These are phyloP conservation scores for Amanita brunnescens DNA, from an alignment of 768 basidiomycete genomes.

Conservation along the genomic window DNA sequence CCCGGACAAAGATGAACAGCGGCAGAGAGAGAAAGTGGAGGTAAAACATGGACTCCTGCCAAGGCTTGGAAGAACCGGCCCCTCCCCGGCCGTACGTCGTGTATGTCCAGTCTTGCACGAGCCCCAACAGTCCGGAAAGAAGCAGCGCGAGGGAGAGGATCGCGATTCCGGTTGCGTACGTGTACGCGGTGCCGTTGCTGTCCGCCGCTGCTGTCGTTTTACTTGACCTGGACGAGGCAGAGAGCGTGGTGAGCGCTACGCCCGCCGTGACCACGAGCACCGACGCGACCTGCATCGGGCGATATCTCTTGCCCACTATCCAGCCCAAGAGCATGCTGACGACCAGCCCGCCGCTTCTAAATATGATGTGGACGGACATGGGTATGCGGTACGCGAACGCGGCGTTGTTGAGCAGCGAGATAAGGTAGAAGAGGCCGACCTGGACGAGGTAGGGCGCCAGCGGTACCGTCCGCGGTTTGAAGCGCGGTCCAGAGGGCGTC, in stretches of 20 bases:
- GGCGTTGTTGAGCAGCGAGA: constrained; percentile 84
- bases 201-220: no score
- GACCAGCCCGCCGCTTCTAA: constrained; percentile 81
- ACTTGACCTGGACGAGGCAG: constrained; percentile 43
- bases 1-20: constrained; percentile 59
- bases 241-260: constrained; percentile 73
- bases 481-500: constrained; percentile 41
- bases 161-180: constrained; percentile 63
- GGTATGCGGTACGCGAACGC: constrained; percentile 84
- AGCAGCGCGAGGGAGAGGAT: constrained; percentile 73
- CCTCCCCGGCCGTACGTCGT: constrained; percentile 23
- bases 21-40: constrained; percentile 75
- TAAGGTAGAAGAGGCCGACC: constrained; percentile 69
- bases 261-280: constrained; percentile 78
- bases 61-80: constrained; percentile 28
- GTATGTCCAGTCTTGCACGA: constrained; percentile 80
- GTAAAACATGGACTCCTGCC: constrained; percentile 94
- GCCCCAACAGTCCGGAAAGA: constrained; percentile 72
- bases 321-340: constrained; percentile 79
- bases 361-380: constrained; percentile 91
- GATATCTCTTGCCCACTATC: constrained; percentile 64
- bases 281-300: constrained; percentile 52
- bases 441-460: constrained; percentile 67
- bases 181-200: constrained; percentile 16
- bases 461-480: constrained; percentile 62